Evolutionary conservation across 2,329 filamentous ascomycete genomes (phyloP).

Genomic region (Penicillium sp.): DNA sequence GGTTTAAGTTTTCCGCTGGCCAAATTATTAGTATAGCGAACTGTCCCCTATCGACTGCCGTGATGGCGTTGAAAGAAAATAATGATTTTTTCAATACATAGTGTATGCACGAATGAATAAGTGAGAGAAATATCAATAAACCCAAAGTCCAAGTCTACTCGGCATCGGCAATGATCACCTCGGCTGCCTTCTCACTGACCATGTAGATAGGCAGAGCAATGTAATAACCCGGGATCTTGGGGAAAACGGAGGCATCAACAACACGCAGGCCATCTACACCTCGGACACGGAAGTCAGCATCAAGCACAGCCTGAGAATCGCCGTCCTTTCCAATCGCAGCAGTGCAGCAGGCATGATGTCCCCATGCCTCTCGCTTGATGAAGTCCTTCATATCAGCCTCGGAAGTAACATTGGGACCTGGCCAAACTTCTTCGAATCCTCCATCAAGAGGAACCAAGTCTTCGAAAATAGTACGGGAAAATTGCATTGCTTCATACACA

Average conservation of each 20-base stretch:
- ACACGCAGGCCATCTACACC: conserved; percentile 61
- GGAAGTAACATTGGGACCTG: conserved; percentile 46
- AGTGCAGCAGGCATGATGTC: conserved; percentile 62
- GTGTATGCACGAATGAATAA: not conserved
- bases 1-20: too few relatives aligned
- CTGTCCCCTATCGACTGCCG: too few relatives aligned
- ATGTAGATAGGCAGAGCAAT: conserved; percentile 60
- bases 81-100: not conserved
- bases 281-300: conserved; percentile 60
- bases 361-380: conserved; percentile 56
- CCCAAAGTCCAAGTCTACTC: not conserved
- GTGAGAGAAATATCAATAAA: not conserved
- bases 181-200: conserved; percentile 64
- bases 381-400: conserved; percentile 53
- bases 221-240: conserved; percentile 60
- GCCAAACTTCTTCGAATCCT: conserved; percentile 50
- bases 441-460: conserved; percentile 48
- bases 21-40: too few relatives aligned
- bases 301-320: conserved; percentile 59
- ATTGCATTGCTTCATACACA: conserved; percentile 60
- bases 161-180: conserved; percentile 35
- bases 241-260: conserved; percentile 64
- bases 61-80: not conserved
- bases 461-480: conserved; percentile 54
- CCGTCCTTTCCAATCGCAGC: conserved; percentile 58